Evolutionary conservation across 2,329 filamentous ascomycete genomes (phyloP).

Genomic region (Paecilomyces sp.): DNA sequence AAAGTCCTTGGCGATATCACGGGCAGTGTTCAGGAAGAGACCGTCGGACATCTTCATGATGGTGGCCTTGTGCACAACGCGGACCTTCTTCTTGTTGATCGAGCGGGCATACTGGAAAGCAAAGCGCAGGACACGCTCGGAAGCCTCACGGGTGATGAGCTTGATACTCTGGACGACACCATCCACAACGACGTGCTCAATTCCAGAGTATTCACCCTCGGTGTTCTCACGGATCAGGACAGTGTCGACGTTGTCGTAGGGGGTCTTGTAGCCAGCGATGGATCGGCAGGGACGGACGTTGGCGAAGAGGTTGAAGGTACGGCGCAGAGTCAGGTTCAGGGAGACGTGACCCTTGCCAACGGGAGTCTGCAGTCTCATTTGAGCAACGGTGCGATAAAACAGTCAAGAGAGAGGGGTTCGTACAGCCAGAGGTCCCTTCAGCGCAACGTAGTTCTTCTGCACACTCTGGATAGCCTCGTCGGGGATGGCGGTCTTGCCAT

Average conservation of each 20-base stretch:
- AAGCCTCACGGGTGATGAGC: conserved; percentile 93
- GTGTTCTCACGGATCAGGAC: conserved; percentile 99
- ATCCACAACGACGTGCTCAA: conserved; percentile 96
- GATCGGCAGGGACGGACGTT: conserved; percentile 97
- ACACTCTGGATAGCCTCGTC: conserved; percentile 90
- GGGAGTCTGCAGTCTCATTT: conserved; percentile 57
- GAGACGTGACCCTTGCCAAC: conserved; percentile 99
- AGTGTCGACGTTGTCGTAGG: conserved; percentile 94
- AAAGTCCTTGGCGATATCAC: conserved; percentile 88
- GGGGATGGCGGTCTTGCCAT: conserved; percentile 93
- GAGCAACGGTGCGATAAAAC: conserved; percentile 12
- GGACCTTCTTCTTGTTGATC: conserved; percentile 92
- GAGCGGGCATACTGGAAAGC: conserved; percentile 97
- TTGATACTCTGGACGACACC: conserved; percentile 99
- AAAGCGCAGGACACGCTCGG: conserved; percentile 90
- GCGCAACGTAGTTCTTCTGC: conserved; percentile 88
- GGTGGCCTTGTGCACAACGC: conserved; percentile 98
- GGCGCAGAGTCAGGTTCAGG: conserved; percentile 94
- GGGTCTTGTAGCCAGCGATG: conserved; percentile 95
- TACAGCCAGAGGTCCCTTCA: conserved; percentile 96
- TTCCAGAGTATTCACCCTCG: conserved; percentile 98
- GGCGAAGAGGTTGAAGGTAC: conserved; percentile 99
- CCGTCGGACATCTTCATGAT: conserved; percentile 99
- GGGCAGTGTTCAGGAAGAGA: conserved; percentile 85
- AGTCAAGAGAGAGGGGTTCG: conserved; percentile 24